These are phyloP conservation scores for Coffea humblotiana DNA, from an alignment of 305 asterid genomes.

Conservation along the genomic window DNA sequence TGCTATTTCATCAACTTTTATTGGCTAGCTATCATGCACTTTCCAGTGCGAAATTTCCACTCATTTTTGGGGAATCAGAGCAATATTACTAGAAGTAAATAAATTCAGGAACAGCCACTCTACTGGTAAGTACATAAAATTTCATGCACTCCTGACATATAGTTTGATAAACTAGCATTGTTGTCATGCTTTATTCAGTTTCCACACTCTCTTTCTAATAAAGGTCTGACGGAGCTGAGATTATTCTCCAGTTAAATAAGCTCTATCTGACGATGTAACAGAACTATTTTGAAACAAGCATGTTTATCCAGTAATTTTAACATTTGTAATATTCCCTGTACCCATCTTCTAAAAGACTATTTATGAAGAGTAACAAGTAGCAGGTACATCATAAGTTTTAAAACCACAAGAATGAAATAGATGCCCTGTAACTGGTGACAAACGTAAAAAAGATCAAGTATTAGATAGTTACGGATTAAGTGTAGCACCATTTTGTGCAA, in stretches of 20 bases:
- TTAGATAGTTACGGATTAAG: neutral
- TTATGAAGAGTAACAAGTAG: neutral
- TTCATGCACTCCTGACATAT: neutral
- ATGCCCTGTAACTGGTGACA: neutral
- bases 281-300: no score
- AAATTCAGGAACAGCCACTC: neutral
- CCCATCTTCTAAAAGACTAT: neutral
- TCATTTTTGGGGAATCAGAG: neutral
- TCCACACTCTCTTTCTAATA: neutral
- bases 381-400: no score
- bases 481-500: neutral
- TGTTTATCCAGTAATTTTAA: neutral
- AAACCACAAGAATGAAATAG: no score
- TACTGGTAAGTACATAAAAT: neutral
- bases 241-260: neutral
- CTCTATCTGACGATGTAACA: neutral
- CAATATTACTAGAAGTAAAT: neutral
- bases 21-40: no score
- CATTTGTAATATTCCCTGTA: no score
- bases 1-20: neutral
- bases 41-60: neutral
- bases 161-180: neutral
- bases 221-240: neutral
- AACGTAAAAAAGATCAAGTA: neutral
- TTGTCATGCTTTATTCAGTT: neutral